phyloP scores from a whole-genome alignment of 2,329 filamentous ascomycete genomes.

The Ceratocystis papillata region DNA sequence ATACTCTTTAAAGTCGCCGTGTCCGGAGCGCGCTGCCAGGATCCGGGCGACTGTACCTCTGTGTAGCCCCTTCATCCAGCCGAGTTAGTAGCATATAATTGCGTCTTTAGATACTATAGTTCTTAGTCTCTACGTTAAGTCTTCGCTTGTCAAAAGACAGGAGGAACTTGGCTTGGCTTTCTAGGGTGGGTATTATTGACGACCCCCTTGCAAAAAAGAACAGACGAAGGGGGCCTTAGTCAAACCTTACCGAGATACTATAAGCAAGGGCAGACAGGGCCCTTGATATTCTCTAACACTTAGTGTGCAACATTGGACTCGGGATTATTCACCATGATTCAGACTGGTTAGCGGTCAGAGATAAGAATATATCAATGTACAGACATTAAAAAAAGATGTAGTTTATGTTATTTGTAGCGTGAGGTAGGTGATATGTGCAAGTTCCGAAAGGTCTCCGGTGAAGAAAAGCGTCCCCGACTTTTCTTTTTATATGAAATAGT shows the following conservation, averaged over 20 bases:
- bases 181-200: no score
- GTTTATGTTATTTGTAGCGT: constrained; percentile 1
- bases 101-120: no score
- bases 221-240: constrained; percentile 3
- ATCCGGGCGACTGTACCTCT: no score
- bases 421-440: neutral
- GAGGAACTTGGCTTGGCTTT: no score
- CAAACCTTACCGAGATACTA: constrained; percentile 3
- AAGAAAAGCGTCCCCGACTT: neutral
- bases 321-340: neutral
- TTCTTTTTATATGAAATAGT: neutral
- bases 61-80: no score
- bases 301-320: neutral
- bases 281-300: neutral
- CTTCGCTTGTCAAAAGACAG: no score
- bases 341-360: neutral
- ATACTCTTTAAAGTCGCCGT: no score
- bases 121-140: no score
- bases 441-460: neutral
- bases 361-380: no score
- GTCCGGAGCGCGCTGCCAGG: no score
- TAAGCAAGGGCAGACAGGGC: neutral
- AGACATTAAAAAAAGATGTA: neutral
- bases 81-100: neutral
- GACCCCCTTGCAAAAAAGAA: neutral